phyloP scores from a whole-genome alignment of 2,329 filamentous ascomycete species.

The Penicillium sp. region DNA sequence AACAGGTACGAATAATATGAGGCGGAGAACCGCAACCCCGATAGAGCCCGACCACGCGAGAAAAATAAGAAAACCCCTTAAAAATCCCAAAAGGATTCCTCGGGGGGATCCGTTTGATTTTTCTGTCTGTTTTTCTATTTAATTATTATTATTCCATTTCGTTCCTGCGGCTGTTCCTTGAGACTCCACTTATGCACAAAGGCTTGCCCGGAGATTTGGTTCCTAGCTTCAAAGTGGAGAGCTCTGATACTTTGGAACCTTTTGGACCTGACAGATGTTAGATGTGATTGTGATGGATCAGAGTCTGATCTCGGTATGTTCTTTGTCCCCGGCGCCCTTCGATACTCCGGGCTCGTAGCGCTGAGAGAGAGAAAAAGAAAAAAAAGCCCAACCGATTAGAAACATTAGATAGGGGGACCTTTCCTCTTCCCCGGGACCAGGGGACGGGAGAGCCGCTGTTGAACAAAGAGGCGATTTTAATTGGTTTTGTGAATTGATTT shows the following conservation, averaged over 20 bases:
- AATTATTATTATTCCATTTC: background rate
- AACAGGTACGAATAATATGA: background rate
- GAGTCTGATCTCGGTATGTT: background rate
- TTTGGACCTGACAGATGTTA: conserved; percentile 16
- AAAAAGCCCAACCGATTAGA: background rate
- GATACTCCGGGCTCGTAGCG: background rate
- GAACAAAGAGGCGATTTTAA: conserved; percentile 25
- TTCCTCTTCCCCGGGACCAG: conserved; percentile 37
- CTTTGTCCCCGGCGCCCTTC: background rate
- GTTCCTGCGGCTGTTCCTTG: conserved; percentile 31
- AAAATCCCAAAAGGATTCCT: conserved; percentile 15
- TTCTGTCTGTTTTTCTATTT: background rate
- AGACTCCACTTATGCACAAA: conserved; percentile 30
- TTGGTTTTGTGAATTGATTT: conserved; percentile 4
- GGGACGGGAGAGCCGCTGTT: conserved; percentile 37
- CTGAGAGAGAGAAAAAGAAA: background rate
- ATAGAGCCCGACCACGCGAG: conserved; percentile 28
- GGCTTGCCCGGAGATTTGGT: conserved; percentile 34
- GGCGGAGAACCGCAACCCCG: conserved; percentile 5
- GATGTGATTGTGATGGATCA: conserved; percentile 25
- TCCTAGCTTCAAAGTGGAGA: conserved; percentile 29
- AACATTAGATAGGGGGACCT: conserved; percentile 31
- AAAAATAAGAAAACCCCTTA: conserved; percentile 9
- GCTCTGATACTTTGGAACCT: conserved; percentile 19
- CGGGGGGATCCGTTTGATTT: conserved; percentile 30